Evolutionary conservation across 148 eudicot species (phyloP).

Genomic region (Chenopodium suecicum): DNA sequence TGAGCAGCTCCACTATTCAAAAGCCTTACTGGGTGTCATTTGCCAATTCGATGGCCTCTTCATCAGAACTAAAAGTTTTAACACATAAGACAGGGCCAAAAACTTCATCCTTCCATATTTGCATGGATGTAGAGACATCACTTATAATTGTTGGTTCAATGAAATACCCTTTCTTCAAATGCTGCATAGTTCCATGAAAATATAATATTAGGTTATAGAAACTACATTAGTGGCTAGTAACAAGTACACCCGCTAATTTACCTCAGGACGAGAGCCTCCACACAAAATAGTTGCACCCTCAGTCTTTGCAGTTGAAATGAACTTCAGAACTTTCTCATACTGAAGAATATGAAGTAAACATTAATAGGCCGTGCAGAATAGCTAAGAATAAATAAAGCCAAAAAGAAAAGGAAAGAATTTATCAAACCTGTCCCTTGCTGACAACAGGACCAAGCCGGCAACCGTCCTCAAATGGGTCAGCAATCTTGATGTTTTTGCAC

Average conservation of each 20-base stretch:
- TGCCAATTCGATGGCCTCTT: slow-evolving; percentile 93
- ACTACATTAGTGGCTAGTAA: background rate
- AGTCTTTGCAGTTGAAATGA: slow-evolving; percentile 77
- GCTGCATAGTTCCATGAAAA: slow-evolving; percentile 41
- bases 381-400: background rate
- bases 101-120: slow-evolving; percentile 99
- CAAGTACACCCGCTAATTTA: slow-evolving; percentile 20
- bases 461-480: slow-evolving; percentile 96
- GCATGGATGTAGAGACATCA: slow-evolving; percentile 85
- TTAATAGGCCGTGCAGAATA: background rate
- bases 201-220: background rate
- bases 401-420: slow-evolving; percentile 6
- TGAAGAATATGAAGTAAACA: slow-evolving; percentile 36
- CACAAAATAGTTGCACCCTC: slow-evolving; percentile 91
- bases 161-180: slow-evolving; percentile 73
- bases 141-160: slow-evolving; percentile 76
- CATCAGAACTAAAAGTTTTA: slow-evolving; percentile 88
- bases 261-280: slow-evolving; percentile 94
- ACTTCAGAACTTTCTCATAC: slow-evolving; percentile 81
- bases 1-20: background rate
- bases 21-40: slow-evolving; percentile 77
- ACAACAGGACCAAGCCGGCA: slow-evolving; percentile 96
- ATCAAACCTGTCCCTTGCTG: slow-evolving; percentile 78
- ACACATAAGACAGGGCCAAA: slow-evolving; percentile 96
- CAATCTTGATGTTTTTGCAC: slow-evolving; percentile 81